phyloP scores from a whole-genome alignment of 768 basidiomycete genomes.

The Gymnopilus junonius region DNA sequence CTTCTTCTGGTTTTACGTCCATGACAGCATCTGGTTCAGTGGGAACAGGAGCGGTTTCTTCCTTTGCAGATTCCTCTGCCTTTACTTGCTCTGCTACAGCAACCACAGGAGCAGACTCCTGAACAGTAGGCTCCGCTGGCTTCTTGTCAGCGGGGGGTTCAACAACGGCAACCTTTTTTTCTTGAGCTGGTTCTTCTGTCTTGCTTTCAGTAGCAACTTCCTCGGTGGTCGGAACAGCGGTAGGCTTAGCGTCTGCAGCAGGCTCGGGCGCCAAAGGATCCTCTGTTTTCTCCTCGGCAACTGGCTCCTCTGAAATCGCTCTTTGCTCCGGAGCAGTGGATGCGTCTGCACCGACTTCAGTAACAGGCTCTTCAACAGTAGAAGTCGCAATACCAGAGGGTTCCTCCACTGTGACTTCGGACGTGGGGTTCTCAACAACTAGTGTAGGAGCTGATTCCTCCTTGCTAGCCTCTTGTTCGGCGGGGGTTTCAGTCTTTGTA shows the following conservation, averaged over 20 bases:
- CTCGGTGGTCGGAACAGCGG: not conserved
- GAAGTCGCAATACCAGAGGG: not conserved
- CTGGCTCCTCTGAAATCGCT: not conserved
- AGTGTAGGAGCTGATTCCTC: not conserved
- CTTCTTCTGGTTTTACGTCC: conserved; percentile 6
- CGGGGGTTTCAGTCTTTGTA: not conserved
- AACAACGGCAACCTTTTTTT: not conserved
- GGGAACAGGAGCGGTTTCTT: not conserved
- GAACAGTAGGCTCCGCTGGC: conserved; percentile 1
- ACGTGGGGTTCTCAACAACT: not conserved
- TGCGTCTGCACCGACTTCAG: not conserved
- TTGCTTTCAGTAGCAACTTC: not conserved
- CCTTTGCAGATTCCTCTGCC: not conserved
- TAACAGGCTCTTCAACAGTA: not conserved
- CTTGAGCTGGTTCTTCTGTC: conserved; percentile 4
- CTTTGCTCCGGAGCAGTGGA: not conserved
- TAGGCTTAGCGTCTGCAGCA: not conserved
- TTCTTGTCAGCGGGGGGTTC: conserved; percentile 6
- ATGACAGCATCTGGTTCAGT: not conserved
- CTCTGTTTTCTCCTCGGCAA: not conserved
- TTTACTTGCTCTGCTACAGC: not conserved
- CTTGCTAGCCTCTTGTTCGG: not conserved
- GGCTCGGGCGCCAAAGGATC: not conserved
- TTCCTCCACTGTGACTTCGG: not conserved
- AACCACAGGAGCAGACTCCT: conserved; percentile 5